Percentiles rank a stretch among this genome's conserved stretches.
These are phyloP conservation scores for Solanum virginianum DNA, from an alignment of 257 asterid species.

Conservation along the genomic window DNA sequence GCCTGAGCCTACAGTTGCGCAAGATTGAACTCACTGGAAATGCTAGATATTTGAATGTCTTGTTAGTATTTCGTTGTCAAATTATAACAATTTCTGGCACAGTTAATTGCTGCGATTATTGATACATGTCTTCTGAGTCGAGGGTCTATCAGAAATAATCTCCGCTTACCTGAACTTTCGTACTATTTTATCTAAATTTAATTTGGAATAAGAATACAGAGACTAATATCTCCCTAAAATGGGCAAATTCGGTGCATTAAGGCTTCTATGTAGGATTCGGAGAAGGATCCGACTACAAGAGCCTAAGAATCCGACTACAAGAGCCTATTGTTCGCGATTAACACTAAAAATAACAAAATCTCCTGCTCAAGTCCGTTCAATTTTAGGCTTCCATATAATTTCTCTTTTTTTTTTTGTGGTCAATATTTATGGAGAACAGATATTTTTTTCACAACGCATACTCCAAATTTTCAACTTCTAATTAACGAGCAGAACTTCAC, in stretches of 20 bases:
- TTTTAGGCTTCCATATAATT: not conserved
- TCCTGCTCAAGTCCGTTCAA: not conserved
- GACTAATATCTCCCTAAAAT: too few relatives aligned
- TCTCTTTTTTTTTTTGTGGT: not conserved
- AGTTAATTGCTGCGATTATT: not conserved
- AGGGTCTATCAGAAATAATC: too few relatives aligned
- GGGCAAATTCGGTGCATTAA: too few relatives aligned
- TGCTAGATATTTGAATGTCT: too few relatives aligned
- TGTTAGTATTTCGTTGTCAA: not conserved
- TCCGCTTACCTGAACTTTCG: not conserved
- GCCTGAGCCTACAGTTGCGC: too few relatives aligned
- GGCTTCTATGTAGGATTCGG: too few relatives aligned
- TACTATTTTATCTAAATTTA: not conserved
- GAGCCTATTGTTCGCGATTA: too few relatives aligned
- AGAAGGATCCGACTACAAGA: accelerated
- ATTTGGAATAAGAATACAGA: not conserved
- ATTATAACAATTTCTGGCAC: not conserved
- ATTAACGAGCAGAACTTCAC: not conserved
- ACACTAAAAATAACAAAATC: too few relatives aligned
- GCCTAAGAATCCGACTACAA: too few relatives aligned
- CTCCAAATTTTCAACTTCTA: not conserved
- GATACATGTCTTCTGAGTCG: too few relatives aligned
- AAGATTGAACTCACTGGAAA: too few relatives aligned
- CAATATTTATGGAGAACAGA: not conserved
- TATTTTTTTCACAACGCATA: not conserved